phyloP scores from a whole-genome alignment of 2,329 filamentous ascomycete species.

The Neophaeococcomyces aloes region DNA sequence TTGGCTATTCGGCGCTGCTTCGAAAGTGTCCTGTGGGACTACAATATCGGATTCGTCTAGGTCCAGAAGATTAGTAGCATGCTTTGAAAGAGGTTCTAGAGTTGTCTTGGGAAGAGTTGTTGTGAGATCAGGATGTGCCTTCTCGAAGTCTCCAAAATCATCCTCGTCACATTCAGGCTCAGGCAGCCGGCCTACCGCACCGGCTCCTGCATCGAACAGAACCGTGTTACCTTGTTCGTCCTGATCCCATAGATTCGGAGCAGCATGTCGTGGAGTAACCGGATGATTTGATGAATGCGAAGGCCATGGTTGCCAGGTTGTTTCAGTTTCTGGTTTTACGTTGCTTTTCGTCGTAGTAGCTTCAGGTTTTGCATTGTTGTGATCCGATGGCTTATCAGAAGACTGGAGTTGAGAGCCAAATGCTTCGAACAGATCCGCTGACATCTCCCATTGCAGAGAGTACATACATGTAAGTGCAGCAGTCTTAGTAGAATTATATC shows the following conservation, averaged over 20 bases:
- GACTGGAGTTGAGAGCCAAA: conserved; percentile 29
- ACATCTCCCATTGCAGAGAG: conserved; percentile 38
- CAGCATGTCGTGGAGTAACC: not conserved
- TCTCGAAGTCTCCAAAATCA: conserved; percentile 58
- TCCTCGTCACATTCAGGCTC: conserved; percentile 21
- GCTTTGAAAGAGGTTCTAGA: not conserved
- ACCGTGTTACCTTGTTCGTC: conserved; percentile 34
- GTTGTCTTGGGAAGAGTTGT: not conserved
- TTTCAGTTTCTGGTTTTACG: too few species aligned
- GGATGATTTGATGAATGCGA: not conserved
- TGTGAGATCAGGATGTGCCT: conserved; percentile 24
- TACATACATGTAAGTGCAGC: not conserved
- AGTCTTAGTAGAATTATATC: too few species aligned
- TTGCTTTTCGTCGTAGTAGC: not conserved
- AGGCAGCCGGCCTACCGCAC: conserved; percentile 25
- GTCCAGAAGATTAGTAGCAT: conserved; percentile 1
- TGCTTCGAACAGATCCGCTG: conserved; percentile 44
- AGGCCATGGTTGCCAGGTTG: conserved; percentile 6
- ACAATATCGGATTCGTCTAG: not conserved
- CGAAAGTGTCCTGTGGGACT: not conserved
- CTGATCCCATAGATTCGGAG: conserved; percentile 12
- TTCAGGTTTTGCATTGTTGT: not conserved
- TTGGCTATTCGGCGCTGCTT: not conserved
- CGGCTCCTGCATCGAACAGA: conserved; percentile 56
- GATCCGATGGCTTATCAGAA: not conserved